Evolutionary conservation across 106 monocot genomes (phyloP).

Genomic region (Allium cepa): DNA sequence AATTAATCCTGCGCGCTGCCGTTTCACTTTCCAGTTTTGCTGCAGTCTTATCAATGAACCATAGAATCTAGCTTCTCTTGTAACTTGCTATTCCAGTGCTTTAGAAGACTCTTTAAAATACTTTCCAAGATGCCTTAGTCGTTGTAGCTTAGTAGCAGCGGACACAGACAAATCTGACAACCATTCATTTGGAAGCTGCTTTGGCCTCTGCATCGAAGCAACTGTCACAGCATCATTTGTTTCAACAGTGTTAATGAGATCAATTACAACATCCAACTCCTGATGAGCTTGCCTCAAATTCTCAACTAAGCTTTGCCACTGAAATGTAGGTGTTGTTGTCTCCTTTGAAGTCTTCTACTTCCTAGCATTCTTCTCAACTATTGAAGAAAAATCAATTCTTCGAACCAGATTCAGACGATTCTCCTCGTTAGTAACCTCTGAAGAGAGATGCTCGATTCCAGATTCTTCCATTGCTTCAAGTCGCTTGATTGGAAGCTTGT

Average conservation of each 20-base stretch:
- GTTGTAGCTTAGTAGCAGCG: slow-evolving; percentile 85
- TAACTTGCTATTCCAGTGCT: slow-evolving; percentile 76
- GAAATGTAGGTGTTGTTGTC: slow-evolving; percentile 29
- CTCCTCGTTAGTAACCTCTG: slow-evolving; percentile 69
- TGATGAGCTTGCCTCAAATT: slow-evolving; percentile 75
- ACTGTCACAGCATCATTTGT: slow-evolving; percentile 94
- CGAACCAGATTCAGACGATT: slow-evolving; percentile 68
- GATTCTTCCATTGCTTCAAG: slow-evolving; percentile 78
- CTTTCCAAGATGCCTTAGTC: slow-evolving; percentile 75
- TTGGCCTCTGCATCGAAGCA: slow-evolving; percentile 91
- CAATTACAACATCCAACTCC: slow-evolving; percentile 73
- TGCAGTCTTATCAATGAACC: slow-evolving; percentile 89
- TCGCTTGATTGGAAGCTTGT: slow-evolving; percentile 96
- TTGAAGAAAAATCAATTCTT: slow-evolving; percentile 74
- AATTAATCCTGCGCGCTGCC: slow-evolving; percentile 48
- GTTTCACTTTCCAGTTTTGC: slow-evolving; percentile 98
- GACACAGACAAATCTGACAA: slow-evolving; percentile 80
- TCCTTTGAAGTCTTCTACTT: slow-evolving; percentile 42
- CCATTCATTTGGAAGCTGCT: slow-evolving; percentile 65
- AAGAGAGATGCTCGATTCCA: slow-evolving; percentile 75
- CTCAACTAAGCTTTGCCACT: slow-evolving; percentile 86
- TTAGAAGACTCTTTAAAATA: slow-evolving; percentile 95
- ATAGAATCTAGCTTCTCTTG: slow-evolving; percentile 80
- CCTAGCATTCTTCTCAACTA: slow-evolving; percentile 66
- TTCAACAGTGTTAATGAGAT: slow-evolving; percentile 85